phyloP scores from a whole-genome alignment of 495 filamentous ascomycete genomes.

The Haplographium delicatum region DNA sequence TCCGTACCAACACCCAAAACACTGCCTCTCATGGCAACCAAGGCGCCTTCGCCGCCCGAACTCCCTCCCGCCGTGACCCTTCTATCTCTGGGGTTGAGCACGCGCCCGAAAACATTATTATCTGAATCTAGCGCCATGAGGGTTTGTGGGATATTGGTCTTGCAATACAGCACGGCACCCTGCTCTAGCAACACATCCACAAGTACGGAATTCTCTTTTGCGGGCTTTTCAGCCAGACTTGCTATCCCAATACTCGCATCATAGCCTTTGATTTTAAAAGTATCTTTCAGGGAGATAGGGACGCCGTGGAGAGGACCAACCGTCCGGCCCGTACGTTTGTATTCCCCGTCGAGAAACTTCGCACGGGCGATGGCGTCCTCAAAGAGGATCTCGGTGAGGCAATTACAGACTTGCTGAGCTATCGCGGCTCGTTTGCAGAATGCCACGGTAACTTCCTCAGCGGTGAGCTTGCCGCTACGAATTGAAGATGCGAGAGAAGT shows the following conservation, averaged over 20 bases:
- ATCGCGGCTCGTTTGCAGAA: conserved; percentile 50
- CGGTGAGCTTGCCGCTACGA: conserved; percentile 29
- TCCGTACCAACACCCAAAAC: conserved; percentile 54
- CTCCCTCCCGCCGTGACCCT: conserved; percentile 57
- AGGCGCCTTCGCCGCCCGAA: conserved; percentile 53
- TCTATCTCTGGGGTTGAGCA: conserved; percentile 57
- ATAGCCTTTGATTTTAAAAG: conserved; percentile 54
- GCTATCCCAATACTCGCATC: conserved; percentile 58
- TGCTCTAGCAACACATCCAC: conserved; percentile 39
- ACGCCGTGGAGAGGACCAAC: conserved; percentile 64
- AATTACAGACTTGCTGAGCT: conserved; percentile 59
- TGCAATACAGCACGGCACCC: conserved; percentile 56
- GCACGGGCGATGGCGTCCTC: conserved; percentile 53
- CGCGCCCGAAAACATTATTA: conserved; percentile 64
- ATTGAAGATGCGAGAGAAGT: conserved; percentile 36
- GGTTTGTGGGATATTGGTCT: conserved; percentile 58
- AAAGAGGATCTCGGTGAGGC: conserved; percentile 64
- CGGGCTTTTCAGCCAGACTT: conserved; percentile 45
- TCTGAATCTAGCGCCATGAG: conserved; percentile 48
- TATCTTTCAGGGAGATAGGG: conserved; percentile 61
- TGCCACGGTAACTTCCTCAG: conserved; percentile 36
- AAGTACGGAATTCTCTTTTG: conserved; percentile 40
- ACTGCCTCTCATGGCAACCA: conserved; percentile 39
- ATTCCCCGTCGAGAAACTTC: conserved; percentile 48
- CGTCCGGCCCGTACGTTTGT: conserved; percentile 37